phyloP scores from a whole-genome alignment of 495 filamentous ascomycete genomes.

The Talaromyces thailandensis region DNA sequence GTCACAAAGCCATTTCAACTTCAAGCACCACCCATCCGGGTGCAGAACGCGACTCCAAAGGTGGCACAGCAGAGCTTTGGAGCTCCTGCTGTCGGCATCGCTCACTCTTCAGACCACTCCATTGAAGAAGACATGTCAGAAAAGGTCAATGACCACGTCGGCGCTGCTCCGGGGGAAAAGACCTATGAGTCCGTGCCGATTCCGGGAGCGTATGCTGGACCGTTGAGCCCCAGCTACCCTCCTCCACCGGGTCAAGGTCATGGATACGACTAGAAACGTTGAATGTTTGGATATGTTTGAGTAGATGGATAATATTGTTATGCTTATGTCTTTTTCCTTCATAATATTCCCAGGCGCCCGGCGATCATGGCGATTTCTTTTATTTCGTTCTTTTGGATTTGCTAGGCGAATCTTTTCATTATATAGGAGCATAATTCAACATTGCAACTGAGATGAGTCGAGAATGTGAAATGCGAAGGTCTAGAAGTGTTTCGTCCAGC shows the following conservation, averaged over 20 bases:
- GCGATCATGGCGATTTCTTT: background rate
- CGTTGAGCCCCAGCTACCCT: slow-evolving; percentile 28
- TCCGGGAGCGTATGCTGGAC: slow-evolving; percentile 39
- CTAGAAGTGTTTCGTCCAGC: background rate
- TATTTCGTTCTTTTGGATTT: background rate
- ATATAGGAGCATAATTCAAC: background rate
- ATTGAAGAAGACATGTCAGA: slow-evolving; percentile 2
- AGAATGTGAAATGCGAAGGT: background rate
- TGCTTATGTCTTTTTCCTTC: background rate
- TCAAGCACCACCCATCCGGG: slow-evolving; percentile 69
- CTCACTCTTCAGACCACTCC: slow-evolving; percentile 10
- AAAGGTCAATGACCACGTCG: slow-evolving; percentile 26
- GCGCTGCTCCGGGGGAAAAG: slow-evolving; percentile 39
- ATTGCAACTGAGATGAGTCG: background rate
- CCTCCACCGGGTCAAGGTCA: slow-evolving; percentile 1
- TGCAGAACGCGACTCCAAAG: slow-evolving; percentile 69
- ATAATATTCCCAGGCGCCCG: slow-evolving; percentile 3
- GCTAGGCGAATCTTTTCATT: background rate
- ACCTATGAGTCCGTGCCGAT: slow-evolving; percentile 45
- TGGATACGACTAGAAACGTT: background rate
- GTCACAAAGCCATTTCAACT: slow-evolving; percentile 66
- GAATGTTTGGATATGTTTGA: background rate
- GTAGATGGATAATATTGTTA: background rate
- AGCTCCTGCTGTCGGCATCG: slow-evolving; percentile 17
- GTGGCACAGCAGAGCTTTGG: slow-evolving; percentile 49